Conservation (phyloP, 2,329 filamentous ascomycete species). For the Sodiomyces alkalinus region DNA sequence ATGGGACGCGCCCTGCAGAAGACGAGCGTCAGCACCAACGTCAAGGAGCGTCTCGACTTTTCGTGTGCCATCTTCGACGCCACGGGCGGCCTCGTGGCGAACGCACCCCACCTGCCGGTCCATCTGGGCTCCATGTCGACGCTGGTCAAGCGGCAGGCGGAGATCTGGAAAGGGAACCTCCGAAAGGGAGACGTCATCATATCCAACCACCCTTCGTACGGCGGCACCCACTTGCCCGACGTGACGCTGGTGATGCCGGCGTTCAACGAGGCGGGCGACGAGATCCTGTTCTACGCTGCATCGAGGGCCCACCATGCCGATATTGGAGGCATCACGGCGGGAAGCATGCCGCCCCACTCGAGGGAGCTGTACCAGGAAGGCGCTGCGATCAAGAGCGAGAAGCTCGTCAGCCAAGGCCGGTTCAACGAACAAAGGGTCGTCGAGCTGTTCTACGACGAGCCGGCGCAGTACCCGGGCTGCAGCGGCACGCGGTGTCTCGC, state of each 20-base stretch:
- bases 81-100: constrained; percentile 60
- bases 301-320: constrained; percentile 74
- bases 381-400: constrained; percentile 46
- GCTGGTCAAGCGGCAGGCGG: constrained; percentile 61
- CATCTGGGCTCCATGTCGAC: constrained; percentile 75
- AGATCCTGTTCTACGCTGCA: constrained; percentile 71
- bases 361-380: constrained; percentile 48
- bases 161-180: constrained; percentile 65
- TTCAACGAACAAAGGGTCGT: constrained; percentile 68
- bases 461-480: constrained; percentile 59
- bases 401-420: constrained; percentile 59
- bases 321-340: constrained; percentile 67
- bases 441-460: constrained; percentile 57
- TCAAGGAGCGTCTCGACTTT: constrained; percentile 71
- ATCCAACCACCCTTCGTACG: constrained; percentile 71
- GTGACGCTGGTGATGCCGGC: constrained; percentile 71
- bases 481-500: constrained; percentile 63
- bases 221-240: constrained; percentile 70
- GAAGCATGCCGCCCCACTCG: constrained; percentile 67
- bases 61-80: constrained; percentile 70
- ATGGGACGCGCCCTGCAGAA: constrained; percentile 72
- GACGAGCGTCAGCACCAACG: constrained; percentile 66
- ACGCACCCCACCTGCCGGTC: constrained; percentile 66
- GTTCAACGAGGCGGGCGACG: constrained; percentile 47
- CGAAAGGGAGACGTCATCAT: constrained; percentile 70